phyloP scores from a whole-genome alignment of 352 stramenopile genomes.

The Globisporangium alternatum region DNA sequence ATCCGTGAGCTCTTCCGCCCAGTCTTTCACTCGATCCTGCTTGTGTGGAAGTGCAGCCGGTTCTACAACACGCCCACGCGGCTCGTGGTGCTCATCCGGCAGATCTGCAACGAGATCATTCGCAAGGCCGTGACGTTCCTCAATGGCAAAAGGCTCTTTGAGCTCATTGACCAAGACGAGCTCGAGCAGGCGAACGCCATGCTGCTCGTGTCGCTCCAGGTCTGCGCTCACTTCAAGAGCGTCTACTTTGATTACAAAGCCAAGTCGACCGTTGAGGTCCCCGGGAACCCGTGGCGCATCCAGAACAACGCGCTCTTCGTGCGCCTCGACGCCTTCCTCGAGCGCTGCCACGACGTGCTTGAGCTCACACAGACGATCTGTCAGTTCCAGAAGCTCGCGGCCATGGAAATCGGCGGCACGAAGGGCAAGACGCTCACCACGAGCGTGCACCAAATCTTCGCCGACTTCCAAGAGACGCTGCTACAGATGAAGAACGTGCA shows the following conservation, averaged over 20 bases:
- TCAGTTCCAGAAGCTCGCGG: conserved; percentile 86
- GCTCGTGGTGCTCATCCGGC: conserved; percentile 84
- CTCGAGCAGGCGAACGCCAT: conserved; percentile 70
- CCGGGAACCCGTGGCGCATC: conserved; percentile 86
- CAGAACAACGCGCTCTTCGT: conserved; percentile 92
- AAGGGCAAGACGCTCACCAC: conserved; percentile 92
- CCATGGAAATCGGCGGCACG: conserved; percentile 90
- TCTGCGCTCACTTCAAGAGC: conserved; percentile 89
- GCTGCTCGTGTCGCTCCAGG: conserved; percentile 66
- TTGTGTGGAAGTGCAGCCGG: conserved; percentile 89
- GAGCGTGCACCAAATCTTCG: conserved; percentile 86
- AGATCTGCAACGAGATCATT: conserved; percentile 90
- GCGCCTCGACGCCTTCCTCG: conserved; percentile 87
- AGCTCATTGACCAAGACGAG: conserved; percentile 76
- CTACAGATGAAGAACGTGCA: conserved; percentile 70
- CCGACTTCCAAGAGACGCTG: conserved; percentile 83
- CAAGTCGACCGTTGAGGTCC: conserved; percentile 73
- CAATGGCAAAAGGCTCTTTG: conserved; percentile 76
- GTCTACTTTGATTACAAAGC: conserved; percentile 93
- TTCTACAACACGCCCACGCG: conserved; percentile 91
- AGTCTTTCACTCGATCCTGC: conserved; percentile 84
- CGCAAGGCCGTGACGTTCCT: conserved; percentile 66
- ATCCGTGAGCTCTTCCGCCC: conserved; percentile 80
- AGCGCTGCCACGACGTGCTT: conserved; percentile 90
- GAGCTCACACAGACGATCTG: conserved; percentile 89